These are phyloP conservation scores for Chimonanthus salicifolius DNA, from an alignment of 164 flowering plant species.

Conservation along the genomic window DNA sequence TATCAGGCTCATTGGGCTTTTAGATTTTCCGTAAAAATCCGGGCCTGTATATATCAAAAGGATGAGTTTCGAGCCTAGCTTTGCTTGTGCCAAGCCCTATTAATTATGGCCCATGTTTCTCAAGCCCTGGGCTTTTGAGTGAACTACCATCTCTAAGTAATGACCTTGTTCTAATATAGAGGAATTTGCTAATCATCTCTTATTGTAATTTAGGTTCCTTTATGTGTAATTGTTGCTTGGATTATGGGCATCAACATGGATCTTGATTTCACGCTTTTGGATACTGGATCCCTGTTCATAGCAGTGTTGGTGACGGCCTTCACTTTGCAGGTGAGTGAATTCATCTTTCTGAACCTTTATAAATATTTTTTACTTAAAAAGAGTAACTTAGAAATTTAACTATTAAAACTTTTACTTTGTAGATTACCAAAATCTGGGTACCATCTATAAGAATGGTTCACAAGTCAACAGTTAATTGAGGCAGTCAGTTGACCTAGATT, in stretches of 20 bases:
- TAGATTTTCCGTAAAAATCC: too few species aligned
- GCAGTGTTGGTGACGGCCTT: slow-evolving; percentile 49
- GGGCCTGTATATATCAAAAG: too few species aligned
- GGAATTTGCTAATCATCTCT: neutral
- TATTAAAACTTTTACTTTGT: neutral
- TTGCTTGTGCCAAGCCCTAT: too few species aligned
- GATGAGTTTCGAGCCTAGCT: too few species aligned
- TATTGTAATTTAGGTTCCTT: slow-evolving; percentile 52
- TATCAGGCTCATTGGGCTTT: too few species aligned
- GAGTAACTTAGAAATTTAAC: neutral
- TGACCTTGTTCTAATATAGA: neutral
- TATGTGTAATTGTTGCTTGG: slow-evolving; percentile 67
- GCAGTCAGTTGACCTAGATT: too few species aligned
- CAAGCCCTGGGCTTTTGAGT: too few species aligned
- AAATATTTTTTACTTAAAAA: neutral
- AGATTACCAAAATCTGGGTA: too few species aligned
- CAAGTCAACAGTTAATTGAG: neutral
- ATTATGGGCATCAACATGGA: slow-evolving; percentile 66
- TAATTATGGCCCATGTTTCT: too few species aligned
- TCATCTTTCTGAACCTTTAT: neutral
- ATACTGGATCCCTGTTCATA: slow-evolving; percentile 66
- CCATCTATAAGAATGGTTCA: neutral
- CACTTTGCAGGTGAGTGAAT: slow-evolving; percentile 22
- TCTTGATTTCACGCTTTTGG: slow-evolving; percentile 66
- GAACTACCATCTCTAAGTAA: too few species aligned